Percentiles rank a stretch among this genome's conserved stretches.
phyloP scores from a whole-genome alignment of 768 basidiomycete species.

The Solioccasus polychromus region DNA sequence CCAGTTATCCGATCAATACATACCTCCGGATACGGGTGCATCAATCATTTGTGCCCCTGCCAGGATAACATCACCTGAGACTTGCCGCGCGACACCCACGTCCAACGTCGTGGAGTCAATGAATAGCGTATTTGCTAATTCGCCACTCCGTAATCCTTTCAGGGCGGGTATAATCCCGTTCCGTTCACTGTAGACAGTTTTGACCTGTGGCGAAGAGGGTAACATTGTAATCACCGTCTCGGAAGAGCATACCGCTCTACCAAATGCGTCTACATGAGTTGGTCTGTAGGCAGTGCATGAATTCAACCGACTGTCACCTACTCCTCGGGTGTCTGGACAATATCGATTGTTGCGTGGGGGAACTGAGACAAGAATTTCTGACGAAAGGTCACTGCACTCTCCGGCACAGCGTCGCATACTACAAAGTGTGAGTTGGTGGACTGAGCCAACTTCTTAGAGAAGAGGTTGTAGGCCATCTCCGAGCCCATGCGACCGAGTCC shows the following conservation, averaged over 20 bases:
- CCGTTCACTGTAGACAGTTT: constrained; percentile 61
- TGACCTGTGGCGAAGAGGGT: constrained; percentile 87
- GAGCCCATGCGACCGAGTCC: constrained; percentile 88
- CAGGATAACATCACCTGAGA: constrained; percentile 51
- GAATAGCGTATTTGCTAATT: constrained; percentile 51
- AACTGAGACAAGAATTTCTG: constrained; percentile 53
- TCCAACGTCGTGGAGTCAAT: constrained; percentile 94
- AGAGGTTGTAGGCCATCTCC: constrained; percentile 83
- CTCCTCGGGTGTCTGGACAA: constrained; percentile 70
- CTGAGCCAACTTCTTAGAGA: constrained; percentile 65
- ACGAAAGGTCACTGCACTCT: constrained; percentile 54
- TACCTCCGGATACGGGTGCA: constrained; percentile 92
- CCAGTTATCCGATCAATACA: constrained; percentile 20
- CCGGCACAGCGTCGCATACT: constrained; percentile 73
- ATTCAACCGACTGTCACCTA: constrained; percentile 37
- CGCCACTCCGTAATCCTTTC: constrained; percentile 39
- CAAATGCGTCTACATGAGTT: constrained; percentile 11
- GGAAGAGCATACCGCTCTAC: constrained; percentile 63
- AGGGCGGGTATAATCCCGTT: constrained; percentile 68
- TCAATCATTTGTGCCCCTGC: constrained; percentile 79
- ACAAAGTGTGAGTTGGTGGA: constrained; percentile 58
- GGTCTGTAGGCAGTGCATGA: not conserved
- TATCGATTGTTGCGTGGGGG: constrained; percentile 55
- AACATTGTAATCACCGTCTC: constrained; percentile 84
- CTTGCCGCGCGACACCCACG: constrained; percentile 64